Conservation (phyloP, 73 alveolate genomes). For the Effrenium voratum region DNA sequence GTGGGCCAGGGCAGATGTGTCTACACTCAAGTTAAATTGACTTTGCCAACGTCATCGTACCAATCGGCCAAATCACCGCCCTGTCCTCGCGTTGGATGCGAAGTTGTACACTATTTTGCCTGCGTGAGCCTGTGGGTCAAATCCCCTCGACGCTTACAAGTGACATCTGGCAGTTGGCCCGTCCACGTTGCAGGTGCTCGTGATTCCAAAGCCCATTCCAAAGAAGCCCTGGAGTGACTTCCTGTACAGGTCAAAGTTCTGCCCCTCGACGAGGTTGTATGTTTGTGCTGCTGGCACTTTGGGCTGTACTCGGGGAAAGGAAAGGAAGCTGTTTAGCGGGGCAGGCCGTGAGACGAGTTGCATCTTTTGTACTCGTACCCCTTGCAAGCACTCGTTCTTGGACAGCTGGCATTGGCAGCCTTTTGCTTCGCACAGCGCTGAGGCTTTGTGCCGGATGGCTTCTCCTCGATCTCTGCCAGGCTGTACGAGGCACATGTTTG, state of each 20-base stretch:
- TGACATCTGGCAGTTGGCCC: background rate
- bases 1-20: background rate
- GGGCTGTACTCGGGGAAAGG: too few relatives aligned
- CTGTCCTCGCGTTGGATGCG: background rate
- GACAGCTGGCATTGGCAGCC: background rate
- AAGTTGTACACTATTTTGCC: background rate
- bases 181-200: constrained; percentile 53
- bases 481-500: constrained; percentile 41
- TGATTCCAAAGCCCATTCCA: constrained; percentile 85
- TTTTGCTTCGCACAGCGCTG: background rate
- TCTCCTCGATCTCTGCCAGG: constrained; percentile 80
- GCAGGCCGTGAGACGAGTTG: too few relatives aligned
- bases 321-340: too few relatives aligned
- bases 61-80: too few relatives aligned
- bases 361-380: too few relatives aligned
- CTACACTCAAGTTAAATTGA: too few relatives aligned
- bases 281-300: too few relatives aligned
- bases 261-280: constrained; percentile 48
- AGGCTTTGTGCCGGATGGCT: constrained; percentile 80
- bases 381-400: background rate
- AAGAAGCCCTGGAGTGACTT: constrained; percentile 89
- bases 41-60: too few relatives aligned
- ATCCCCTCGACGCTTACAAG: background rate
- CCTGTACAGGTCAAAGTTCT: constrained; percentile 75
- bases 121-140: background rate